Evolutionary conservation across 805 yeast species (phyloP), one percentile per base, ranked within the genome.

Genomic region (Ogataea zsoltii): DNA sequence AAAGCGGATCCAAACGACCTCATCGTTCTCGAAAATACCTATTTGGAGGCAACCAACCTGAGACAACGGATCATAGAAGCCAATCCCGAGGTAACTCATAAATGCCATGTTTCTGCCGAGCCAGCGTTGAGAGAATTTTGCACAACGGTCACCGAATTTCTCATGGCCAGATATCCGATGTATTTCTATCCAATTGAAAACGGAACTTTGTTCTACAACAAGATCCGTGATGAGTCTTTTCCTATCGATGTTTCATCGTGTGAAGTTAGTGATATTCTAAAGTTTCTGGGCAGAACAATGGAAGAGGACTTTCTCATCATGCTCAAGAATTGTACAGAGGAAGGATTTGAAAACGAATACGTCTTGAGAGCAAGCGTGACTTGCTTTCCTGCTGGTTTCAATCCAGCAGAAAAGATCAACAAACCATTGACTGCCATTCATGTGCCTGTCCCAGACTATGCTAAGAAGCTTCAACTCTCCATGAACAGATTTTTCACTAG

Each of bases 371-470:
- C 80, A 0, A 79, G 81, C 7, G 66, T 76, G 3, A 74, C 82
- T 18, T 80, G 82, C 7, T 83, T 83, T 54, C 88, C 92, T 1
- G 79, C 84, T 1, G 92, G 92, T 2, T 86, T 86, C 62, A 80
- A 80, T 56, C 91, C 92, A 4, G 63, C 71, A 4, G 65, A 59
- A 9, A 74, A 77, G 50, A 71, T 77, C 50, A 68, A 80, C 55
- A 63, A 70, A 53, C 80, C 84, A 2, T 63, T 86, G 32, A 76
- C 86, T 0, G 67, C 61, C 38, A 76, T 86, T 48, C 95, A 86
- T 58, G 74, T 66, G 2, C 91, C 91, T 0, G 91, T 86, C 2
- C 95, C 94, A 0, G 77, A 76, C 48, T 86, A 86, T 55, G 62
- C 69, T 42, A 65, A 74, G 16, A 74, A 79, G 50, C 67, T 86